These are phyloP conservation scores for Xylaria sp. DNA, from an alignment of 2,329 filamentous ascomycete species.

Conservation along the genomic window DNA sequence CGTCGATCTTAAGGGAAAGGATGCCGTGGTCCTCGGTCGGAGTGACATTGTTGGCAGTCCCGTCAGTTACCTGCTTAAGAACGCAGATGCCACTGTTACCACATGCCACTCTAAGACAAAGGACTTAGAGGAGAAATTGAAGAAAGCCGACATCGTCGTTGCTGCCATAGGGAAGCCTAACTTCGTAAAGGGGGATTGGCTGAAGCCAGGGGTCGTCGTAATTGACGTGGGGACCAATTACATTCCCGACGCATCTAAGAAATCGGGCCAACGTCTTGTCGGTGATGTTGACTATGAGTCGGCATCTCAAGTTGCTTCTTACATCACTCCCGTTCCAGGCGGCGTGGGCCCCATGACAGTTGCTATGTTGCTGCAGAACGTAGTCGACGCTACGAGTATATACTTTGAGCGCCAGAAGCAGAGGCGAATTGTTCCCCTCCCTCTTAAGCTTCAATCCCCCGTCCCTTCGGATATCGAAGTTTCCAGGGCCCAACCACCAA, in stretches of 20 bases:
- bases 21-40: constrained; percentile 91
- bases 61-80: constrained; percentile 93
- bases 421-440: constrained; percentile 82
- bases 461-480: constrained; percentile 97
- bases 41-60: constrained; percentile 98
- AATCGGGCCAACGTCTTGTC: constrained; percentile 90
- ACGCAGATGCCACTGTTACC: constrained; percentile 95
- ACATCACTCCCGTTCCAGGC: constrained; percentile 95
- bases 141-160: constrained; percentile 87
- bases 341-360: constrained; percentile 99
- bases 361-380: constrained; percentile 96
- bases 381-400: constrained; percentile 83
- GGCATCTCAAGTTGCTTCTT: constrained; percentile 84
- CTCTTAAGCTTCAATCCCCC: constrained; percentile 79
- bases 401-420: constrained; percentile 87
- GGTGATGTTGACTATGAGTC: constrained; percentile 94
- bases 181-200: constrained; percentile 94
- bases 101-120: constrained; percentile 92
- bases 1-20: constrained; percentile 86
- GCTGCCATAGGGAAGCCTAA: constrained; percentile 88
- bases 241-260: constrained; percentile 86
- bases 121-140: constrained; percentile 77
- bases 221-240: constrained; percentile 99
- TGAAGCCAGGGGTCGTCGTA: constrained; percentile 94
- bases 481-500: constrained; percentile 89